These are phyloP conservation scores for Buddleja alternifolia DNA, from an alignment of 257 asterid species.

Conservation along the genomic window DNA sequence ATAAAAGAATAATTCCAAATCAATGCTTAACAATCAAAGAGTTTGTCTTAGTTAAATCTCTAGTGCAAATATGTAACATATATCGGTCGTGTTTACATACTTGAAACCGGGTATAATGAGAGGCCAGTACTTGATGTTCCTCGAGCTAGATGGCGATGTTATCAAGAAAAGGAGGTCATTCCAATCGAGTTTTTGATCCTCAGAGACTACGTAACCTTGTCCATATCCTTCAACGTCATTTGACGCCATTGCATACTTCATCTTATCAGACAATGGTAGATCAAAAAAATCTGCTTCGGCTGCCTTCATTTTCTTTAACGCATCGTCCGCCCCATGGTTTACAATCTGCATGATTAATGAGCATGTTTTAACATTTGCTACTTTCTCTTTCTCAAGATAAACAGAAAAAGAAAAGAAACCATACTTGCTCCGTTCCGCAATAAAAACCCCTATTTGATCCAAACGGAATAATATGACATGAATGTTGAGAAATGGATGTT, in stretches of 20 bases:
- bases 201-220: constrained; percentile 47
- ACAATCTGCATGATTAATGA: constrained; percentile 35
- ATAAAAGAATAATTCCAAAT: no score
- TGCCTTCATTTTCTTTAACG: constrained; percentile 37
- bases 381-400: background rate
- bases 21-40: no score
- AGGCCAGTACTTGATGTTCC: constrained; percentile 51
- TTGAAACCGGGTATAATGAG: constrained; percentile 43
- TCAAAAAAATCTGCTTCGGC: constrained; percentile 42
- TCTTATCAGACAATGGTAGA: constrained; percentile 50
- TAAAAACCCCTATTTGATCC: no score
- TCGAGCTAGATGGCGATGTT: constrained; percentile 30
- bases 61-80: background rate
- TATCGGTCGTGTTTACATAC: constrained; percentile 27
- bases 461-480: no score
- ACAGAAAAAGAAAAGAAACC: no score
- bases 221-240: constrained; percentile 57
- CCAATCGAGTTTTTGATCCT: constrained; percentile 55
- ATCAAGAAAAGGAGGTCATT: constrained; percentile 44
- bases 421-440: no score
- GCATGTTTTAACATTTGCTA: background rate
- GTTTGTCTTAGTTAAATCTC: background rate
- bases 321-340: constrained; percentile 45
- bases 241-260: constrained; percentile 46
- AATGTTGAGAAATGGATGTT: no score